A percentile compares a stretch with the other conserved stretches of the same genome.
Conservation (phyloP, 257 asterid species). For the Eucommia ulmoides region DNA sequence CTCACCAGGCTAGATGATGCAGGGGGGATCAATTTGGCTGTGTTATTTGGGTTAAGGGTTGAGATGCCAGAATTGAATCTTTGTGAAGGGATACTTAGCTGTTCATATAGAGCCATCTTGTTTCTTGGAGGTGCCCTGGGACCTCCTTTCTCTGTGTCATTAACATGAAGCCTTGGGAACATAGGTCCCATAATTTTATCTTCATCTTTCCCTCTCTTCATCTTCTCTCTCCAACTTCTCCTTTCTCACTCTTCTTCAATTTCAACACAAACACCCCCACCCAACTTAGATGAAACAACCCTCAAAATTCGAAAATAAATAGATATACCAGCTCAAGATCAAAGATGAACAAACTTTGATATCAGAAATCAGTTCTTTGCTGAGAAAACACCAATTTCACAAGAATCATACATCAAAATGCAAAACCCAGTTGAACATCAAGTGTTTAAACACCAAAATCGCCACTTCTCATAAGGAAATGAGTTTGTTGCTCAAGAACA, state of each 20-base stretch:
- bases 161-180: constrained; percentile 95
- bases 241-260: background rate
- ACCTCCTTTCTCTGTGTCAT: constrained; percentile 86
- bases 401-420: background rate
- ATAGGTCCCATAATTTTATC: constrained; percentile 71
- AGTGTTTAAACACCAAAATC: background rate
- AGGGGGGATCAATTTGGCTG: constrained; percentile 25
- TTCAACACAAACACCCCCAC: constrained; percentile 1
- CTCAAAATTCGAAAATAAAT: too few species aligned
- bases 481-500: background rate
- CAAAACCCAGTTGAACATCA: too few species aligned
- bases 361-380: too few species aligned
- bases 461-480: background rate
- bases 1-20: constrained; percentile 46
- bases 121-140: constrained; percentile 99
- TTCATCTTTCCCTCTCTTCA: constrained; percentile 69
- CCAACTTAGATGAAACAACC: background rate
- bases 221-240: constrained; percentile 7
- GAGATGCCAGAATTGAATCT: constrained; percentile 23
- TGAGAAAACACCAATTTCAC: constrained; percentile 10
- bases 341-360: too few species aligned
- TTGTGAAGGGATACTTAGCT: constrained; percentile 84
- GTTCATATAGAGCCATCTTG: constrained; percentile 97
- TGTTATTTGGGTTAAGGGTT: constrained; percentile 15
- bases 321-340: too few species aligned